These are phyloP conservation scores for Perkinsus marinus DNA, from an alignment of 169 alveolate species.

Conservation along the genomic window DNA sequence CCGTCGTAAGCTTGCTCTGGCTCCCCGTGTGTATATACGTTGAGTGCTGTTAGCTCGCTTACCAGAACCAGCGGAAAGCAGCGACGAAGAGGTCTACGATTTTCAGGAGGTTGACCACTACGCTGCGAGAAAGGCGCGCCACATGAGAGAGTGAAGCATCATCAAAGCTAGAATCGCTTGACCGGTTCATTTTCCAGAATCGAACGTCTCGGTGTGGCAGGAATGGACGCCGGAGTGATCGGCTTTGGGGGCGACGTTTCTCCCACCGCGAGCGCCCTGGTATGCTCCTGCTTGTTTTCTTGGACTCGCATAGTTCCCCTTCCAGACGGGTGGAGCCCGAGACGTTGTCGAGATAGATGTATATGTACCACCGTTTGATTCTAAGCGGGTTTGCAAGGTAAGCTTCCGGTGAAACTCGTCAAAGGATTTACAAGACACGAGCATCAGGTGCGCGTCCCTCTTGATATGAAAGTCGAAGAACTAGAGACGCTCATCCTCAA, in stretches of 20 bases:
- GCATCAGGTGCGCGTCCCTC: background rate
- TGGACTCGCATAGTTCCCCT: background rate
- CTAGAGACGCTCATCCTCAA: background rate
- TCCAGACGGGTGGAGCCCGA: background rate
- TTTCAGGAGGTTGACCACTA: background rate
- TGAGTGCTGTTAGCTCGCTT: background rate
- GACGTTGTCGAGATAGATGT: background rate
- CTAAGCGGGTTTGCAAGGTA: background rate
- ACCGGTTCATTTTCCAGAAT: no score
- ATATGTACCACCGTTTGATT: background rate
- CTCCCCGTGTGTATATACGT: background rate
- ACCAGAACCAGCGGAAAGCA: background rate
- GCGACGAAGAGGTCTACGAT: background rate
- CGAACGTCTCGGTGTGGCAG: background rate
- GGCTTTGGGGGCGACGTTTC: background rate
- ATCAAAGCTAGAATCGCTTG: no score
- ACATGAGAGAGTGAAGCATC: background rate
- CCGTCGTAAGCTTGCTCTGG: background rate
- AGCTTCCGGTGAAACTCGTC: background rate
- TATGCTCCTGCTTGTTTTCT: background rate
- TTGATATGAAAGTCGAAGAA: background rate
- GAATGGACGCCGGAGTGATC: background rate
- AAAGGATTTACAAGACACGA: background rate
- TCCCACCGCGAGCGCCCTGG: background rate
- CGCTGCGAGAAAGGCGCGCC: background rate